These are phyloP conservation scores for Plasmodium blacklocki DNA, from an alignment of 169 alveolate genomes.

Conservation along the genomic window DNA sequence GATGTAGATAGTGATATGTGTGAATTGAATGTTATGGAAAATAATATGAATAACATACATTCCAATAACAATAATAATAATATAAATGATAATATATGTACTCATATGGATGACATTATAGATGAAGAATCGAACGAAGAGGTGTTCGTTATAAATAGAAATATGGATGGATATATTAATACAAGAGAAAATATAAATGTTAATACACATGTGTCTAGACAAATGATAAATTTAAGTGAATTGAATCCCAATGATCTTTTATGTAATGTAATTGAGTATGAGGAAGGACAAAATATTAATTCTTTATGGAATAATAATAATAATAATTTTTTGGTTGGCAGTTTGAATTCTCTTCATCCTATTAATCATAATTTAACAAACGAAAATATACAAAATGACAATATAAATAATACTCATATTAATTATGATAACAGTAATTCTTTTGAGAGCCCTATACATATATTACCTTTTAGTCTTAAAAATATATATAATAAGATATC, in stretches of 20 bases:
- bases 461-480: not conserved
- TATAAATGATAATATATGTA: not conserved
- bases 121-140: not conserved
- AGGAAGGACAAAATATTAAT: not conserved
- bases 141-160: not conserved
- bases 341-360: too few relatives aligned
- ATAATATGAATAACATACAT: not conserved
- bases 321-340: not conserved
- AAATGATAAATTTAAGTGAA: constrained; percentile 15
- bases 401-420: not conserved
- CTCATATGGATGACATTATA: not conserved
- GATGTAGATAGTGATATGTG: constrained; percentile 17
- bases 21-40: constrained; percentile 19
- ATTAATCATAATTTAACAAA: not conserved
- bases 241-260: constrained; percentile 67
- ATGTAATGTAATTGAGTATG: not conserved
- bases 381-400: not conserved
- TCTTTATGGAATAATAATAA: constrained; percentile 6
- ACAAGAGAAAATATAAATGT: constrained; percentile 7
- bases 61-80: not conserved
- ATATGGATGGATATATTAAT: not conserved
- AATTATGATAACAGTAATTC: not conserved
- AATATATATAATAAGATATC: not conserved
- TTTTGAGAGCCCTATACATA: too few relatives aligned
- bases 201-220: not conserved